Percentiles rank a stretch among this genome's conserved stretches.
Conservation (phyloP, 2,329 filamentous ascomycete genomes). For the Apiospora phragmitis region DNA sequence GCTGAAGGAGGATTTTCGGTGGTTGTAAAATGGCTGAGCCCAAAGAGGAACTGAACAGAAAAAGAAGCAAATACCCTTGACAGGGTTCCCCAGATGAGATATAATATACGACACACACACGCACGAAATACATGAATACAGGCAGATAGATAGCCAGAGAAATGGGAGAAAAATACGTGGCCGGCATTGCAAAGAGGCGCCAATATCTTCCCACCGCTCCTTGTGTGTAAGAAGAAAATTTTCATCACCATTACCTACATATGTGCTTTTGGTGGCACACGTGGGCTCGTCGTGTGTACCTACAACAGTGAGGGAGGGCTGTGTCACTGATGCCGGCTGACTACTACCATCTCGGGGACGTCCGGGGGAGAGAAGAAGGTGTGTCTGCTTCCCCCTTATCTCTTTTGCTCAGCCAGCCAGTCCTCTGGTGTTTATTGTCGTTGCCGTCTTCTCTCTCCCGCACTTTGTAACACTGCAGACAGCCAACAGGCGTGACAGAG, state of each 20-base stretch:
- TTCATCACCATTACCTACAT: not conserved
- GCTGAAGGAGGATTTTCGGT: not conserved
- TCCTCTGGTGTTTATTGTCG: not conserved
- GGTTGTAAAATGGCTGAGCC: not conserved
- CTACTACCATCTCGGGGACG: not conserved
- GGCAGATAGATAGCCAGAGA: not conserved
- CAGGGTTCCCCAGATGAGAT: not conserved
- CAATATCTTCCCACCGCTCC: not conserved
- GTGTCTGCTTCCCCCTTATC: not conserved
- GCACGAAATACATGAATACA: not conserved
- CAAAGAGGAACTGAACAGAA: not conserved
- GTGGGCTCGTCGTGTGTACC: constrained; percentile 3
- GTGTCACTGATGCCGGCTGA: constrained; percentile 1
- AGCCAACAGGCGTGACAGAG: not conserved
- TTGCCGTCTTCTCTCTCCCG: not conserved
- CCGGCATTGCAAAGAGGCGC: not conserved
- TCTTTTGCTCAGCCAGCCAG: not conserved
- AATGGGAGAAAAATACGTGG: not conserved
- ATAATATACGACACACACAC: not conserved
- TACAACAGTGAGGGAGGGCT: not conserved
- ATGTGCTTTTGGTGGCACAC: constrained; percentile 3
- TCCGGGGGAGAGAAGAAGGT: not conserved
- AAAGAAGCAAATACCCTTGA: not conserved
- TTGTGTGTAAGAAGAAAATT: not conserved
- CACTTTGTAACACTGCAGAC: not conserved